Percentiles rank a stretch among this genome's conserved stretches.
These are phyloP conservation scores for Beta lomatogona DNA, from an alignment of 179 eudicot genomes.

Conservation along the genomic window DNA sequence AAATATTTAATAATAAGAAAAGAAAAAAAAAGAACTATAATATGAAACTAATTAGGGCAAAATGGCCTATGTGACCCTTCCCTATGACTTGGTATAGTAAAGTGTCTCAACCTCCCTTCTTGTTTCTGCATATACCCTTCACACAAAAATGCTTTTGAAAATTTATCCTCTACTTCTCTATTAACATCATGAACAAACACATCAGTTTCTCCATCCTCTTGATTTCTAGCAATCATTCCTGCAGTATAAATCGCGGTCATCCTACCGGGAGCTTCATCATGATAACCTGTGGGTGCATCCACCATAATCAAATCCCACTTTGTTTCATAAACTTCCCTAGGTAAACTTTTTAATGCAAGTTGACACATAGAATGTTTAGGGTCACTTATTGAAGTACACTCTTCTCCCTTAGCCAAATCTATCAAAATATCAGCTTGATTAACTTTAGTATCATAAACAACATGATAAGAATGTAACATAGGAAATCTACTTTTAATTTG, in stretches of 20 bases:
- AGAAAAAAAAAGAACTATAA: not conserved
- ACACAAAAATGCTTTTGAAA: slow-evolving; percentile 72
- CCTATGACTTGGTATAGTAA: slow-evolving; percentile 72
- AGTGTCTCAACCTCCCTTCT: slow-evolving; percentile 89
- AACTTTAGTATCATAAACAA: slow-evolving; percentile 68
- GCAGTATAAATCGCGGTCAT: slow-evolving; percentile 93
- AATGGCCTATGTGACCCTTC: slow-evolving; percentile 51
- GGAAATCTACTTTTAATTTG: slow-evolving; percentile 71
- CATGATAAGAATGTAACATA: slow-evolving; percentile 67
- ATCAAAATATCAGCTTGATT: slow-evolving; percentile 63
- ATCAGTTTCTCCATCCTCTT: slow-evolving; percentile 61
- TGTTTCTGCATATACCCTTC: slow-evolving; percentile 80
- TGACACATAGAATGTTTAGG: slow-evolving; percentile 71
- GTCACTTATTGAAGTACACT: slow-evolving; percentile 54
- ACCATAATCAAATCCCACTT: slow-evolving; percentile 97
- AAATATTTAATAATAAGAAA: not conserved
- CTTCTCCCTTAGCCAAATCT: slow-evolving; percentile 57
- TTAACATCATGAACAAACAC: slow-evolving; percentile 96
- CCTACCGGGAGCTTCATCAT: slow-evolving; percentile 85
- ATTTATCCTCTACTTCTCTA: slow-evolving; percentile 77
- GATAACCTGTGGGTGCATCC: slow-evolving; percentile 92
- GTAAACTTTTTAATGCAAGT: slow-evolving; percentile 70
- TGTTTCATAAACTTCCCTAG: slow-evolving; percentile 64
- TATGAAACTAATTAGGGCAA: slow-evolving; percentile 53
- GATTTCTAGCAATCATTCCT: slow-evolving; percentile 85